These are phyloP conservation scores for Niebla homalea DNA, from an alignment of 495 filamentous ascomycete species.

Conservation along the genomic window DNA sequence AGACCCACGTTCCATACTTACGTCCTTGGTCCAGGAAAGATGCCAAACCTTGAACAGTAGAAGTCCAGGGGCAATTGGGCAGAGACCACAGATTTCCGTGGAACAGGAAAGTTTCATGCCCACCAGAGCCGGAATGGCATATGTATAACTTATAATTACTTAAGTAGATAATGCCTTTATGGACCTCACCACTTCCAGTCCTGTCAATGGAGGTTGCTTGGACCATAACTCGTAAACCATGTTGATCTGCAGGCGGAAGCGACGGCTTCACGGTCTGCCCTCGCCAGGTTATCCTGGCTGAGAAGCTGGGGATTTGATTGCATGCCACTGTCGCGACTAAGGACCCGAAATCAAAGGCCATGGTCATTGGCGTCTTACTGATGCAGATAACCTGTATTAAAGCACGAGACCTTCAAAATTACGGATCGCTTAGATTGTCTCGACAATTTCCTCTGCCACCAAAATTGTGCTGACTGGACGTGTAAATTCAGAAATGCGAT, in stretches of 20 bases:
- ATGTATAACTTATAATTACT: slow-evolving; percentile 1
- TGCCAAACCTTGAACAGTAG: background rate
- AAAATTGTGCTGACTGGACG: no score
- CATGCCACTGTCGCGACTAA: background rate
- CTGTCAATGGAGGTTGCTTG: background rate
- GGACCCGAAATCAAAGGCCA: background rate
- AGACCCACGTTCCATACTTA: background rate
- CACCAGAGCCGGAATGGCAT: background rate
- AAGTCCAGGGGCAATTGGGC: background rate
- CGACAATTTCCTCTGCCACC: no score
- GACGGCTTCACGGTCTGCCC: background rate
- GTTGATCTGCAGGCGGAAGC: background rate
- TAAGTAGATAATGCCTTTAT: background rate
- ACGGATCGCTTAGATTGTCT: no score
- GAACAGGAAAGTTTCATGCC: background rate
- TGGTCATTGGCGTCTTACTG: background rate
- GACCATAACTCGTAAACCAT: background rate
- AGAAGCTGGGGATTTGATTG: background rate
- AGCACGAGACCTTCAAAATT: no score
- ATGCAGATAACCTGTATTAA: no score
- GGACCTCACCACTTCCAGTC: background rate
- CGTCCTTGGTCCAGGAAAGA: background rate
- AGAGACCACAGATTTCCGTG: background rate
- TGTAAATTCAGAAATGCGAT: no score
- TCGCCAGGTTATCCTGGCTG: background rate